Percentiles rank a stretch among this genome's conserved stretches.
phyloP scores from a whole-genome alignment of 2,329 filamentous ascomycete genomes.

The Diaporthe helianthi region DNA sequence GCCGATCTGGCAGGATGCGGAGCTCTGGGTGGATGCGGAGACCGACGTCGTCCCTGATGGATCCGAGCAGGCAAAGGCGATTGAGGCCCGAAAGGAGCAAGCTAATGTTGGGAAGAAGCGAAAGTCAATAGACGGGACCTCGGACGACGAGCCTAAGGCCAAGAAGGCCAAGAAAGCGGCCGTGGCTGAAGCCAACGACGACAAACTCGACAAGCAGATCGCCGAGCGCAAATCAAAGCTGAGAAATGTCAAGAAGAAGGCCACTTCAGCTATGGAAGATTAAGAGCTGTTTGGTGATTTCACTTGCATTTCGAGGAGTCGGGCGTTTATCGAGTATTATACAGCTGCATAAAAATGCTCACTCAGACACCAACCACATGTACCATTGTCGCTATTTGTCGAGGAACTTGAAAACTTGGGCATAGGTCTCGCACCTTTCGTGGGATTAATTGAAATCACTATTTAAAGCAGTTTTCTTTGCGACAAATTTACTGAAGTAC shows the following conservation, averaged over 20 bases:
- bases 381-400: background rate
- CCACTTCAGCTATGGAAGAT: conserved; percentile 58
- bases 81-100: conserved; percentile 52
- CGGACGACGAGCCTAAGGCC: conserved; percentile 38
- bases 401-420: background rate
- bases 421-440: background rate
- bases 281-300: conserved; percentile 40
- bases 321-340: conserved; percentile 21
- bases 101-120: conserved; percentile 71
- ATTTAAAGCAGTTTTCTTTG: background rate
- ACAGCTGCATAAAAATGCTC: conserved; percentile 7
- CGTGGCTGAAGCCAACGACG: conserved; percentile 55
- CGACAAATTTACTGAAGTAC: too few species aligned
- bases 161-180: conserved; percentile 39
- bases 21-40: conserved; percentile 84
- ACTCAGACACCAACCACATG: background rate
- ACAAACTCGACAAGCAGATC: conserved; percentile 64
- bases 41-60: conserved; percentile 71
- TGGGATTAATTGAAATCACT: background rate
- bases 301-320: conserved; percentile 34
- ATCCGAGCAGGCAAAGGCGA: conserved; percentile 55
- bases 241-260: conserved; percentile 65
- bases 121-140: conserved; percentile 53
- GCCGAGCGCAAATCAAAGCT: conserved; percentile 64
- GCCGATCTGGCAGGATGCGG: conserved; percentile 92